A percentile compares a stretch with the other conserved stretches of the same genome.
Evolutionary conservation across 1,139 yeast genomes (phyloP).

Genomic region (Blastobotrys malaysiensis): DNA sequence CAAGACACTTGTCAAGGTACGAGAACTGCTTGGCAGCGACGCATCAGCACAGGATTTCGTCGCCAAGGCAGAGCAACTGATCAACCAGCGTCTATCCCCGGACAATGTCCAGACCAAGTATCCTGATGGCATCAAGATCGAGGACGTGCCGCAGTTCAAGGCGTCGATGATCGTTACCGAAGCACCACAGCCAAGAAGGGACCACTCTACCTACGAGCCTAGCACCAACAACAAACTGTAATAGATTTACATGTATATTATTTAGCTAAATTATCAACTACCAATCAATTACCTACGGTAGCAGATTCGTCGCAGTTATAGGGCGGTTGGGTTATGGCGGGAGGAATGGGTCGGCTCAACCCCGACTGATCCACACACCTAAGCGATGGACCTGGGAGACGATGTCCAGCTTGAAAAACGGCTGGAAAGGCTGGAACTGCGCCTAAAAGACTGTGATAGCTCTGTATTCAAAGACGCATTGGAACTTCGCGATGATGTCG

Average conservation of each 20-base stretch:
- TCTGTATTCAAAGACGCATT: neutral
- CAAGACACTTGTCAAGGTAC: constrained; percentile 3
- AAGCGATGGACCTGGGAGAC: neutral
- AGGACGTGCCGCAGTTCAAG: constrained; percentile 29
- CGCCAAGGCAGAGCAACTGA: constrained; percentile 9
- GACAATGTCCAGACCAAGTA: constrained; percentile 11
- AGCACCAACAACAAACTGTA: neutral
- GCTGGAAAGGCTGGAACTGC: neutral
- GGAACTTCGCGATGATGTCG: neutral
- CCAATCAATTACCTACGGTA: too few relatives aligned
- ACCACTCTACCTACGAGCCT: constrained; percentile 23
- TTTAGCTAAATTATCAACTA: neutral
- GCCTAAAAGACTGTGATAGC: neutral
- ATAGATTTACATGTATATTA: neutral
- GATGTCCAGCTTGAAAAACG: neutral
- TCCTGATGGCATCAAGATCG: constrained; percentile 22
- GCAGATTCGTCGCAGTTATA: too few relatives aligned
- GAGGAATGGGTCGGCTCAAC: neutral
- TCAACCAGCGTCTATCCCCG: constrained; percentile 11
- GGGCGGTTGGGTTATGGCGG: neutral
- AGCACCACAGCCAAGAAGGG: constrained; percentile 33
- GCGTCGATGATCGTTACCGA: constrained; percentile 27
- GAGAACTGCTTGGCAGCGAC: constrained; percentile 4
- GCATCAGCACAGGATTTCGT: constrained; percentile 15
- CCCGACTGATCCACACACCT: neutral